Evolutionary conservation across 495 filamentous ascomycete species (phyloP).

Genomic region (Hypoxylon perforatum): DNA sequence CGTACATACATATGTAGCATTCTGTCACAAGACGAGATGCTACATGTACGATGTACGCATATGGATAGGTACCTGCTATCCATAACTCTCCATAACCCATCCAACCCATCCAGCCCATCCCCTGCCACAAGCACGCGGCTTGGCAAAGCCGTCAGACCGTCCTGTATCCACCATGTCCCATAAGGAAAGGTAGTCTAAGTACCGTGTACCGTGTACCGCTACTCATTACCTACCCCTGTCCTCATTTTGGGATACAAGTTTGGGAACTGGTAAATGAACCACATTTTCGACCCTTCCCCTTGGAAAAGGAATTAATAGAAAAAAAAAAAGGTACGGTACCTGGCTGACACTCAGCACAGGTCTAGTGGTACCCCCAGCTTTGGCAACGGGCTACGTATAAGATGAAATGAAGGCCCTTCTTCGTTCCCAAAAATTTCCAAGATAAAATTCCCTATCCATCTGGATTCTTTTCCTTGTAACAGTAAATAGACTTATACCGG

Average conservation of each 20-base stretch:
- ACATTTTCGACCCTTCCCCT: slow-evolving; percentile 40
- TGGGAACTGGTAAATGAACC: slow-evolving; percentile 44
- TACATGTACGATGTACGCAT: slow-evolving; percentile 8
- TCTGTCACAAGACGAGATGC: slow-evolving; percentile 16
- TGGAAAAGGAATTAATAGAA: slow-evolving; percentile 38
- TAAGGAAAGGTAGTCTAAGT: slow-evolving; percentile 1
- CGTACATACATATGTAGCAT: slow-evolving; percentile 7
- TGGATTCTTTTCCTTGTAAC: slow-evolving; percentile 32
- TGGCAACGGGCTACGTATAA: slow-evolving; percentile 40
- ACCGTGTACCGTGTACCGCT: slow-evolving; percentile 29
- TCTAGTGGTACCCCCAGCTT: slow-evolving; percentile 40
- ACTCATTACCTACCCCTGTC: slow-evolving; percentile 25
- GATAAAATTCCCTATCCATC: slow-evolving; percentile 39
- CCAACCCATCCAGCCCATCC: slow-evolving; percentile 6
- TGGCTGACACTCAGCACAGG: slow-evolving; percentile 37
- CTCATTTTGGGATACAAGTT: slow-evolving; percentile 33
- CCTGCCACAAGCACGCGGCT: slow-evolving; percentile 35
- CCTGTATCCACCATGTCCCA: slow-evolving; percentile 24
- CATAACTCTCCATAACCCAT: slow-evolving; percentile 25
- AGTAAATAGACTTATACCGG: slow-evolving; percentile 35
- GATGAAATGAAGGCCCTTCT: slow-evolving; percentile 43
- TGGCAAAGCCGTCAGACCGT: slow-evolving; percentile 35
- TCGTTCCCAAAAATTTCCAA: slow-evolving; percentile 37
- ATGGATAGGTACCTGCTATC: slow-evolving; percentile 28
- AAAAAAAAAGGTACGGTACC: slow-evolving; percentile 35